Base-by-base conservation (phyloP, 2,329 filamentous ascomycete species). In the Graphilbum fragrans region DNA sequence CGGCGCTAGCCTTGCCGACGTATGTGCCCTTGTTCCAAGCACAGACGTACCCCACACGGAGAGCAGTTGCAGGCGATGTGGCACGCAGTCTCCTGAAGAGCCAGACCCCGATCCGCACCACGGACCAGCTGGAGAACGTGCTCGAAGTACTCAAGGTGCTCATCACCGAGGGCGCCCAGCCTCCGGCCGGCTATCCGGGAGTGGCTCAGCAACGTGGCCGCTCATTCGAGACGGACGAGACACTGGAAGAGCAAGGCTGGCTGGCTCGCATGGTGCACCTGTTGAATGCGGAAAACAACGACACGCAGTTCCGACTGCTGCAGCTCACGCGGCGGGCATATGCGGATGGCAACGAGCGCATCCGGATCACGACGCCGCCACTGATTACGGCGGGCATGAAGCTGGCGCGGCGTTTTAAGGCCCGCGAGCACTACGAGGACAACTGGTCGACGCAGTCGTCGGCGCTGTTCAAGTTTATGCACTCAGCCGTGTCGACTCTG, bases 211-310 rank as follows among this genome's bases (percentile, higher is more conserved):
- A 86, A 48, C 79, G 48, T 3, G 75, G 64, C 4, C 77, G 86
- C 47, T 74, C 66, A 0, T 58, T 73, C 37, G 93, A 98, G 66
- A 96, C 92, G 1, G 92, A 98, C 47, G 93, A 98, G 65, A 96
- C 90, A 0, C 79, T 96, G 54, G 90, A 98, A 61, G 92, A 98
- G 63, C 92, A 98, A 67, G 92, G 92, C 39, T 95, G 87, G 87
- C 70, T 98, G 41, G 92, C 92, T 29, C 76, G 92, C 52, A 81
- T 98, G 55, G 79, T 95, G 17, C 92, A 98, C 62, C 68, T 95
- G 42, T 76, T 98, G 40, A 72, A 86, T 43, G 83, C 78, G 35
- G 70, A 85, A 29, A 77, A 93, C 56, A 96, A 96, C 54, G 86
- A 94, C 52, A 93, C 82, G 1, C 92, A 98, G 58, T 92, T 94